A percentile compares a stretch with the other conserved stretches of the same genome.
Evolutionary conservation across 1,284 basidiomycete species (phyloP).

Genomic region (Leccinum subrobustum): DNA sequence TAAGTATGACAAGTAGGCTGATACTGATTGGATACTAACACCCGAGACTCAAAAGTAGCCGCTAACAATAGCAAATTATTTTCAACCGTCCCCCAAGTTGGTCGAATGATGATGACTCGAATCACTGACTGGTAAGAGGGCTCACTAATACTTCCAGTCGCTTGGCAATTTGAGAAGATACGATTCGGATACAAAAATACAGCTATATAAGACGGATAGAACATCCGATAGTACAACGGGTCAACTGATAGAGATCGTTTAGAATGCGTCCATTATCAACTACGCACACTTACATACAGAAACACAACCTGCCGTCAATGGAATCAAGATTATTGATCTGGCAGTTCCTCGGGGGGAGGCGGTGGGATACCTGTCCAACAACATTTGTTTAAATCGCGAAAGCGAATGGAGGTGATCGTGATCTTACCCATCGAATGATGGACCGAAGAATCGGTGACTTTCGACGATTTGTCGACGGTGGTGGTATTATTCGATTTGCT

Average conservation of each 20-base stretch:
- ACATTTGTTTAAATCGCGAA: background rate
- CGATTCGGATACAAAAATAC: background rate
- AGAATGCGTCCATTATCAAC: background rate
- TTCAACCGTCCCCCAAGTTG: no score
- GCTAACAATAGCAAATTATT: no score
- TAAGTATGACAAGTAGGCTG: no score
- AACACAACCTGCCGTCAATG: background rate
- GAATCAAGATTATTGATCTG: slow-evolving; percentile 3
- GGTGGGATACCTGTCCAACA: slow-evolving; percentile 9
- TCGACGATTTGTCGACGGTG: slow-evolving; percentile 17
- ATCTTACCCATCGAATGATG: slow-evolving; percentile 28
- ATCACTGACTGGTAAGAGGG: no score
- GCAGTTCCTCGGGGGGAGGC: slow-evolving; percentile 5
- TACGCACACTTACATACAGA: slow-evolving; percentile 4
- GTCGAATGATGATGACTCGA: no score
- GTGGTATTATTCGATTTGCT: slow-evolving; percentile 25
- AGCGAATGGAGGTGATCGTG: background rate
- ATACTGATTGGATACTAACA: no score
- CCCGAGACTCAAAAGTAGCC: no score
- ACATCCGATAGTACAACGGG: background rate
- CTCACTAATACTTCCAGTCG: background rate
- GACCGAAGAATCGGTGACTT: slow-evolving; percentile 25
- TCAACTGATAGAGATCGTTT: background rate
- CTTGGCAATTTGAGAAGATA: background rate
- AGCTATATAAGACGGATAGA: background rate